Evolutionary conservation across 1,284 basidiomycete genomes (phyloP).

Genomic region (Clitocybe nebularis): DNA sequence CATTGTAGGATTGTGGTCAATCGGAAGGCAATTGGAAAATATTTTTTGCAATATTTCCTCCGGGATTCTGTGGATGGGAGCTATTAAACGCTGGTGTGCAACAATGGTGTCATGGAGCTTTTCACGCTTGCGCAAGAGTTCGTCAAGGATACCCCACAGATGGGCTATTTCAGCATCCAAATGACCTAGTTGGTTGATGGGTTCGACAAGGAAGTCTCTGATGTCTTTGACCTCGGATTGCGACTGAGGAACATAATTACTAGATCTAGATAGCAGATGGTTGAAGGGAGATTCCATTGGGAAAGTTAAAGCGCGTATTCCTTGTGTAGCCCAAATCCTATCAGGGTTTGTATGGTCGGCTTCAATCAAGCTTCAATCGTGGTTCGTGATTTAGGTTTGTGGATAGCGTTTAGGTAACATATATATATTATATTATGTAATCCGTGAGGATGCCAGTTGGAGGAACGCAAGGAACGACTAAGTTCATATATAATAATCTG

Average conservation of each 20-base stretch:
- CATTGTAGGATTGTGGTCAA: conserved; percentile 3
- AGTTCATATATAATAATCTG: no score
- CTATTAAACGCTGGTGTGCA: not conserved
- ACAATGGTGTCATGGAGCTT: not conserved
- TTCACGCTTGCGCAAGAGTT: not conserved
- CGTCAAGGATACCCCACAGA: not conserved
- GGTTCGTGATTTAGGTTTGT: no score
- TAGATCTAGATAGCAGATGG: not conserved
- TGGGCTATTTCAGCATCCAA: not conserved
- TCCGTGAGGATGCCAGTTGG: no score
- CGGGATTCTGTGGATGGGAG: not conserved
- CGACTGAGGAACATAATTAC: not conserved
- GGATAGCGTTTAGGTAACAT: no score
- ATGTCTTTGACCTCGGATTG: not conserved
- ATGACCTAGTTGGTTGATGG: not conserved
- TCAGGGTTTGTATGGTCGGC: no score
- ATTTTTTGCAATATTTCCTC: conserved; percentile 8
- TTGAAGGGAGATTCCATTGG: not conserved
- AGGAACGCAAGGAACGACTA: no score
- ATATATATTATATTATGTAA: no score
- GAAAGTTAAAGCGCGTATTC: no score
- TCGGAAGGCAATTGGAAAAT: conserved; percentile 7
- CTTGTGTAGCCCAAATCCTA: no score
- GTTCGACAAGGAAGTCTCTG: not conserved
- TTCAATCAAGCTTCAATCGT: no score